phyloP scores from a whole-genome alignment of 345 rosid species.

The Chamaenerion angustifolium region DNA sequence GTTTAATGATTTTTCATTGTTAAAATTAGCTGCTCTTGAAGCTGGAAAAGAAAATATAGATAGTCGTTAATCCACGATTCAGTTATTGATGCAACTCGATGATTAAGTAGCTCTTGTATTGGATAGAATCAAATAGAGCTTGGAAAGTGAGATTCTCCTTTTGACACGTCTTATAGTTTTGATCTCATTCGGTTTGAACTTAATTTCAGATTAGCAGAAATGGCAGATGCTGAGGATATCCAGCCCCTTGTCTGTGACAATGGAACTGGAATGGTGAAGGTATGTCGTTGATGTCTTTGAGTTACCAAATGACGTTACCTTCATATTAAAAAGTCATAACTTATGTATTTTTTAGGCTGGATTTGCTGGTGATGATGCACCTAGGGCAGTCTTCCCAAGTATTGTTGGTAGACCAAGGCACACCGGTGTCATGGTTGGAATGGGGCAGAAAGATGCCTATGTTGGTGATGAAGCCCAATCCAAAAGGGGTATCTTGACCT shows the following conservation, averaged over 20 bases:
- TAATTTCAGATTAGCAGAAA: conserved; percentile 10
- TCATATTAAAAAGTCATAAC: not conserved
- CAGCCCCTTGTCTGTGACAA: conserved; percentile 38
- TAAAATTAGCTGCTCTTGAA: too few species aligned
- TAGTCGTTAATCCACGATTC: too few species aligned
- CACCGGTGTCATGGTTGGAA: conserved; percentile 42
- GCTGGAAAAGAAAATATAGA: too few species aligned
- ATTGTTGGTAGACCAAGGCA: conserved; percentile 36
- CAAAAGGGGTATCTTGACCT: conserved; percentile 35
- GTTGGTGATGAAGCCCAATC: conserved; percentile 41
- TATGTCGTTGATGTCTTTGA: conserved; percentile 3
- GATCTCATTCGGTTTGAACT: not conserved
- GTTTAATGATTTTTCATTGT: too few species aligned
- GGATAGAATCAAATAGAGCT: too few species aligned
- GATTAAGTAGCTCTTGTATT: too few species aligned
- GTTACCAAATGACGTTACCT: too few species aligned
- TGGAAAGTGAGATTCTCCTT: not conserved
- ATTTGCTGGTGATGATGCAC: conserved; percentile 41
- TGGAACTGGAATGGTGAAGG: conserved; percentile 45
- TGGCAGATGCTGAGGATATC: conserved; percentile 34
- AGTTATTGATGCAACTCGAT: too few species aligned
- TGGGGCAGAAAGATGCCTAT: conserved; percentile 39
- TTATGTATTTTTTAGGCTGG: conserved; percentile 18
- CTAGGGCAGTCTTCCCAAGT: conserved; percentile 39
- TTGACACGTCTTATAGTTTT: too few species aligned